Base-by-base conservation (phyloP, 805 yeast species). In the Nadsonia fulvescens region DNA sequence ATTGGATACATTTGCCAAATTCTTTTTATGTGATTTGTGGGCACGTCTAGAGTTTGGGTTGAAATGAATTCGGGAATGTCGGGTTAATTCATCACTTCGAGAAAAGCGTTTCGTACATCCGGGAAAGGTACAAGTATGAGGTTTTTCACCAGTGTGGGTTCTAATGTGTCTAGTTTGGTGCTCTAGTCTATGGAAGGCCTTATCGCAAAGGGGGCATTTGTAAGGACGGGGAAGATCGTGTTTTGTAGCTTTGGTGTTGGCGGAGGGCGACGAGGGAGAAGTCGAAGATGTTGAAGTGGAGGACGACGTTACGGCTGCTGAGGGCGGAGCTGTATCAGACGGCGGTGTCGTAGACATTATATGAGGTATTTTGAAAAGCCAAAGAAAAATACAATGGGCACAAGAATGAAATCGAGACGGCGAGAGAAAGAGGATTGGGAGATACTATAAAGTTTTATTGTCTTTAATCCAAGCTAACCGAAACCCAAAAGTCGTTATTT, bases 101-200 rank as follows among this genome's bases (percentile, higher is more conserved):
- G 76, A 64, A 43, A 81, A 81, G 35, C 75, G 60, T 49, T 82
- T 79, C 28, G 68, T 49, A 51, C 94, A 81, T 9, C 79, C 79
- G 2, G 89, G 82, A 38, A 64, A 79, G 12, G 70, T 63, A 49
- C 94, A 81, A 25, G 68, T 70, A 44, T 77, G 89, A 2, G 93
- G 93, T 46, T 79, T 77, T 47, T 81, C 93, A 24, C 94, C 94
- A 1, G 94, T 81, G 52, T 81, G 93, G 7, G 93, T 81, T 32
- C 93, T 59, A 38, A 82, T 74, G 47, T 81, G 94, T 38, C 94
- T 63, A 8, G 92, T 81, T 45, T 78, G 91, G 48, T 81, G 94
- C 48, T 81, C 94, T 24, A 81, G 56, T 34, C 93, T 61, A 47
- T 78, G 86, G 47, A 81, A 81, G 6, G 91, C 81, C 53, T 79